These are phyloP conservation scores for Alternaria gansuensis DNA, from an alignment of 2,329 filamentous ascomycete species.

Conservation along the genomic window DNA sequence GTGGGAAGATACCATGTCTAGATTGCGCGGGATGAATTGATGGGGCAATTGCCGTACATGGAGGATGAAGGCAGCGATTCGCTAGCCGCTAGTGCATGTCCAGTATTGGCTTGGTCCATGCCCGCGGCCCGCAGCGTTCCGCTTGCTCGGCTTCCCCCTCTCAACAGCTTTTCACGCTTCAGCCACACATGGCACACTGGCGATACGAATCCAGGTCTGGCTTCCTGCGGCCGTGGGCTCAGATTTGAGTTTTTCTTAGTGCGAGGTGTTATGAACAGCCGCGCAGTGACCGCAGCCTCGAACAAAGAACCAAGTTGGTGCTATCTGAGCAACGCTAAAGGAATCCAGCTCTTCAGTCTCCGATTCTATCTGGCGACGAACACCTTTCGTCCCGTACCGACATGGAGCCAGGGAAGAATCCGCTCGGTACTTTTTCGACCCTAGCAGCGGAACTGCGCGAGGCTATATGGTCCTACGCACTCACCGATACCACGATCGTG, in stretches of 20 bases:
- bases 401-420: not conserved
- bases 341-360: not conserved
- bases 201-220: not conserved
- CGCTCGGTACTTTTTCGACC: slow-evolving; percentile 5
- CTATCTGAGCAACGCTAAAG: not conserved
- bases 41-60: not conserved
- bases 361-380: not conserved
- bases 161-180: slow-evolving; percentile 5
- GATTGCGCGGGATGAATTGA: not conserved
- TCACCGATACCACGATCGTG: slow-evolving; percentile 8
- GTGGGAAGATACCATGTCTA: not conserved
- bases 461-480: slow-evolving; percentile 1
- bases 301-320: not conserved
- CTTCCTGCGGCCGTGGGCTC: slow-evolving; percentile 2
- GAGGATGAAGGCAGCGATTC: not conserved
- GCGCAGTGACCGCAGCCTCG: not conserved
- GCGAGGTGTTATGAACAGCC: not conserved
- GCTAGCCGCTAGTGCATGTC: slow-evolving; percentile 5
- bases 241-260: not conserved
- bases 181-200: slow-evolving; percentile 3
- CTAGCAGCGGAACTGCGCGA: slow-evolving; percentile 7
- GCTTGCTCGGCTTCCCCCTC: slow-evolving; percentile 7
- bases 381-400: not conserved
- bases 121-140: slow-evolving; percentile 12
- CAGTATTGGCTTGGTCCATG: not conserved